Evolutionary conservation across 1,284 basidiomycete species (phyloP).

Genomic region (Malassezia yamatoensis): DNA sequence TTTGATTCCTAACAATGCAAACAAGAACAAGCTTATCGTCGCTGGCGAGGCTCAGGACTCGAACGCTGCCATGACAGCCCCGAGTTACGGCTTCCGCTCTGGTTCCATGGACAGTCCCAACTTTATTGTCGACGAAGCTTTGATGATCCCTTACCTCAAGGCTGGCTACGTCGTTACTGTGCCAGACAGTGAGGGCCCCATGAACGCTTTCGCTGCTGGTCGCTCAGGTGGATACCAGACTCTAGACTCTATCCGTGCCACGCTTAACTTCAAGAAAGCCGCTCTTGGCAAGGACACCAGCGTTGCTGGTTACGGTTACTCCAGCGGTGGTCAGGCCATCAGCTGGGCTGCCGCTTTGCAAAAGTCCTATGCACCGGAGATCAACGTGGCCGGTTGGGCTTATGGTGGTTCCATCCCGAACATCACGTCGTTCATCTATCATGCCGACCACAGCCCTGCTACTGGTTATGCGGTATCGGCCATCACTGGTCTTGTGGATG

Average conservation of each 20-base stretch:
- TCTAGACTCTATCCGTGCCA: slow-evolving; percentile 31
- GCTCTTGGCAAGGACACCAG: slow-evolving; percentile 21
- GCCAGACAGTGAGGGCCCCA: slow-evolving; percentile 33
- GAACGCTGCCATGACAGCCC: slow-evolving; percentile 23
- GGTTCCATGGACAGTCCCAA: neutral
- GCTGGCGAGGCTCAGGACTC: slow-evolving; percentile 23
- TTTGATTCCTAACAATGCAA: slow-evolving; percentile 22
- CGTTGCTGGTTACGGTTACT: slow-evolving; percentile 32
- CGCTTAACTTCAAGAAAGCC: slow-evolving; percentile 22
- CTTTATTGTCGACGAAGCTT: neutral
- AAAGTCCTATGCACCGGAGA: slow-evolving; percentile 24
- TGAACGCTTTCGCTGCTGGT: slow-evolving; percentile 29
- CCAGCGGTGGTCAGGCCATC: slow-evolving; percentile 31
- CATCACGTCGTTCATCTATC: neutral
- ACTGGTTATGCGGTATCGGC: slow-evolving; percentile 31
- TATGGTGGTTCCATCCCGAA: neutral
- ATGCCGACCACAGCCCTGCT: slow-evolving; percentile 1
- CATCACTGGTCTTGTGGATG: slow-evolving; percentile 21
- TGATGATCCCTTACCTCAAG: slow-evolving; percentile 24
- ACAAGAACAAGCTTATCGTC: slow-evolving; percentile 24
- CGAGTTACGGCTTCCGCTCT: neutral
- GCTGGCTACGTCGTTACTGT: slow-evolving; percentile 28
- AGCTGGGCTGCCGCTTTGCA: slow-evolving; percentile 32
- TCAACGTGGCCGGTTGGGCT: slow-evolving; percentile 10
- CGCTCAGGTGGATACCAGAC: slow-evolving; percentile 24